phyloP scores from a whole-genome alignment of 768 basidiomycete species.

The Xerocomellus dryophilus region DNA sequence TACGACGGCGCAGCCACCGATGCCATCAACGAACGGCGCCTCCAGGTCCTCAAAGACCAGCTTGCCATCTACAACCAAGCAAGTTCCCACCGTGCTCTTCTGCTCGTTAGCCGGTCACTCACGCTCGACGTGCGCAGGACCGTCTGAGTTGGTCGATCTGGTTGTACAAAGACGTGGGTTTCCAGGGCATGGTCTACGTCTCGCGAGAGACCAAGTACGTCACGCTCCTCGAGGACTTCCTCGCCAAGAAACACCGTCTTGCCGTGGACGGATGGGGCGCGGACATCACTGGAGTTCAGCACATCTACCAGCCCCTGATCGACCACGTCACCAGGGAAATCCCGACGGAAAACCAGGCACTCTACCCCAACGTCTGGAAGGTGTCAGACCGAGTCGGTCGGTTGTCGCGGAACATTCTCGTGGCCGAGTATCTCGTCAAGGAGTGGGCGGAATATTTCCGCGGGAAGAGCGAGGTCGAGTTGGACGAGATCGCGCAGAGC shows the following conservation, averaged over 20 bases:
- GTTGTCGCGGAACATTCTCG: constrained; percentile 61
- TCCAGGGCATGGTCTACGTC: constrained; percentile 81
- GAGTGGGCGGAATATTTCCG: constrained; percentile 73
- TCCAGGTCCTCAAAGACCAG: constrained; percentile 70
- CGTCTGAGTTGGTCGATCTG: constrained; percentile 80
- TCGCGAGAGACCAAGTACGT: constrained; percentile 69
- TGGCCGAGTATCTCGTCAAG: constrained; percentile 66
- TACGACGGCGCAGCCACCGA: constrained; percentile 61
- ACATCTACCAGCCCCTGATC: constrained; percentile 63
- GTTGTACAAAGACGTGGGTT: constrained; percentile 86
- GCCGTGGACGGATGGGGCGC: constrained; percentile 80
- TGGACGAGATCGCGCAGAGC: constrained; percentile 73
- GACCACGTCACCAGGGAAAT: constrained; percentile 60
- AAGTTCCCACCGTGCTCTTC: not conserved
- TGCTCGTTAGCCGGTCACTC: not conserved
- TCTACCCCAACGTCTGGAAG: constrained; percentile 67
- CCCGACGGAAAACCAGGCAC: constrained; percentile 45
- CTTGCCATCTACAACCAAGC: constrained; percentile 61
- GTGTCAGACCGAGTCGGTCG: constrained; percentile 52
- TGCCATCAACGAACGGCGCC: constrained; percentile 60
- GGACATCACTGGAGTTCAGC: constrained; percentile 52
- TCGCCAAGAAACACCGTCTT: constrained; percentile 74
- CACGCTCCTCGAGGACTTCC: constrained; percentile 62
- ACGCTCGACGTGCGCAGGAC: constrained; percentile 38
- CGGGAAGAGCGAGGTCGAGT: constrained; percentile 53